Percentiles rank a stretch among this genome's conserved stretches.
Evolutionary conservation across 129 eudicot genomes (phyloP).

Genomic region (Flaveria bidentis): DNA sequence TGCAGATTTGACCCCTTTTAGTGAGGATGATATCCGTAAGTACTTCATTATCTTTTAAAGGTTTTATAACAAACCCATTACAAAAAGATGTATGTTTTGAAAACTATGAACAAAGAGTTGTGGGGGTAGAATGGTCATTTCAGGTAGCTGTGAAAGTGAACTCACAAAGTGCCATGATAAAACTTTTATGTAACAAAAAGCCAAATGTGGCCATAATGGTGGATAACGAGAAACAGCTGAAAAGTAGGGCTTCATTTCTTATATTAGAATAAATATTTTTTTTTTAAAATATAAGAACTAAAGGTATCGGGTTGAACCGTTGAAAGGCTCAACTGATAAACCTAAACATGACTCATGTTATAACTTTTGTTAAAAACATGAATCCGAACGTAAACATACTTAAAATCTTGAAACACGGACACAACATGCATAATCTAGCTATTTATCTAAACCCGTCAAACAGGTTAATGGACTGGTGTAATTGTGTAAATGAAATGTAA

Average conservation of each 20-base stretch:
- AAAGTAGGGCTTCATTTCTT: background rate
- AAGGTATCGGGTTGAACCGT: background rate
- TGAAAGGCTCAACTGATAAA: background rate
- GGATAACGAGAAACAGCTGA: slow-evolving; percentile 31
- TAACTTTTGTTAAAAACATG: too few species aligned
- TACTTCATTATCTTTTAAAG: background rate
- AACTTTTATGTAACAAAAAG: slow-evolving; percentile 37
- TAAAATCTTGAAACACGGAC: background rate
- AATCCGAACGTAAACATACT: too few species aligned
- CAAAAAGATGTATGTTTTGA: background rate
- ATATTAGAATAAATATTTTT: background rate
- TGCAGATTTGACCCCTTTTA: slow-evolving; percentile 41
- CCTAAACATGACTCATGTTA: background rate
- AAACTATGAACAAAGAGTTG: background rate
- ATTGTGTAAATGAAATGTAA: background rate
- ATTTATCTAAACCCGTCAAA: background rate
- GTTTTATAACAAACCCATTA: background rate
- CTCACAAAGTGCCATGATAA: slow-evolving; percentile 34
- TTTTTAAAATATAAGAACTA: background rate
- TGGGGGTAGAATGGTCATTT: slow-evolving; percentile 25
- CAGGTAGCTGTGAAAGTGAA: slow-evolving; percentile 21
- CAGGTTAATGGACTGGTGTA: background rate
- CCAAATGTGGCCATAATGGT: slow-evolving; percentile 27
- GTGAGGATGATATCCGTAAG: slow-evolving; percentile 53
- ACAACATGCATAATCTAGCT: background rate